A percentile compares a stretch with the other conserved stretches of the same genome.
Evolutionary conservation across 352 stramenopile genomes (phyloP).

Genomic region (Aphanomyces astaci): DNA sequence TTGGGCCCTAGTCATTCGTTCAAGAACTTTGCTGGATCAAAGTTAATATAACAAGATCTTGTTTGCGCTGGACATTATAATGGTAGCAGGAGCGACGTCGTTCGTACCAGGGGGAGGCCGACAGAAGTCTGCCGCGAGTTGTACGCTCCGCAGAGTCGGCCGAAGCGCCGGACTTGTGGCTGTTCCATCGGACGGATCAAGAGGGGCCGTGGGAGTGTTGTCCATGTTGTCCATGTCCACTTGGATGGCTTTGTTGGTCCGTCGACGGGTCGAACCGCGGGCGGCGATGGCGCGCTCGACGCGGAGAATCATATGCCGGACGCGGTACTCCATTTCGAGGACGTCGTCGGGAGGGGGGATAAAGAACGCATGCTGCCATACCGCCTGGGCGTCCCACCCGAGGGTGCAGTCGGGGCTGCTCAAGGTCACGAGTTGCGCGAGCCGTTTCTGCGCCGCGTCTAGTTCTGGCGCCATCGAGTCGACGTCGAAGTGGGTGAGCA

Average conservation of each 20-base stretch:
- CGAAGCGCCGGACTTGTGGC: background rate
- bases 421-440: constrained; percentile 1
- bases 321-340: constrained; percentile 37
- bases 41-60: no score
- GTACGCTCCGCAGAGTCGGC: background rate
- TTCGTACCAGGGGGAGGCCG: background rate
- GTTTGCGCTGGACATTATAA: no score
- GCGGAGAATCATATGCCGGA: constrained; percentile 30
- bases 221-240: constrained; percentile 25
- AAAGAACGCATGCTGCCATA: constrained; percentile 57
- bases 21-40: no score
- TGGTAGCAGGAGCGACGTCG: no score
- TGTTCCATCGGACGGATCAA: background rate
- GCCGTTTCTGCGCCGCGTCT: background rate
- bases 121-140: background rate
- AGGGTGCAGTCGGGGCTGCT: constrained; percentile 35
- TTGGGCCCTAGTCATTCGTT: no score
- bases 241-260: constrained; percentile 24
- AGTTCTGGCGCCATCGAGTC: background rate
- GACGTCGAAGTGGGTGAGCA: constrained; percentile 7
- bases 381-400: constrained; percentile 39
- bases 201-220: background rate
- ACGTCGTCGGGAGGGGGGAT: constrained; percentile 40
- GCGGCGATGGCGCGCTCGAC: constrained; percentile 33
- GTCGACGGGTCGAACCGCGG: background rate